These are phyloP conservation scores for Colletotrichum sp. DNA, from an alignment of 2,329 filamentous ascomycete species.

Conservation along the genomic window DNA sequence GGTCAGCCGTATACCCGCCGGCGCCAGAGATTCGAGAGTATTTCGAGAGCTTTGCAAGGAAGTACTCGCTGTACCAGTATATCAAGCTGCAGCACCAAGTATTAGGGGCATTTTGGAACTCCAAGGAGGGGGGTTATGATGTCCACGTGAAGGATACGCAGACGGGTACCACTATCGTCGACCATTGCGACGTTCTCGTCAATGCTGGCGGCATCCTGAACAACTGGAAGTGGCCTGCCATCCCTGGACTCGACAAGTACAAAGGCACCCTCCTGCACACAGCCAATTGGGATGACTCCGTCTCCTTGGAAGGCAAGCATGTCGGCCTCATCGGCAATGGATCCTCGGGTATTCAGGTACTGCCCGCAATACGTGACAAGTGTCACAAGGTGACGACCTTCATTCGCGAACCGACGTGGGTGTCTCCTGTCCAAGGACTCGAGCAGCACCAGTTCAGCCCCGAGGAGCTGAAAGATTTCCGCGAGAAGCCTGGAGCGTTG, in stretches of 20 bases:
- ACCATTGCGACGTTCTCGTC: constrained; percentile 52
- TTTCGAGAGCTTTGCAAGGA: constrained; percentile 46
- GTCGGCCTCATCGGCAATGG: constrained; percentile 51
- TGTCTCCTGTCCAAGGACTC: constrained; percentile 47
- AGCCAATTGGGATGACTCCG: constrained; percentile 54
- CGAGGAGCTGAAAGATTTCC: constrained; percentile 45
- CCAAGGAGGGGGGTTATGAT: constrained; percentile 36
- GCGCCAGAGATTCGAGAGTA: constrained; percentile 50
- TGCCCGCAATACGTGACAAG: constrained; percentile 49
- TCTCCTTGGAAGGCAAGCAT: constrained; percentile 40
- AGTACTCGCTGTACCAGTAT: constrained; percentile 41
- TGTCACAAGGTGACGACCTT: constrained; percentile 52
- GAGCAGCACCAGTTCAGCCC: constrained; percentile 46
- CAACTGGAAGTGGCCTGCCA: constrained; percentile 59
- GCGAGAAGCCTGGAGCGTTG: constrained; percentile 40
- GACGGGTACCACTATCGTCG: constrained; percentile 31
- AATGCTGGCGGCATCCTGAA: constrained; percentile 54
- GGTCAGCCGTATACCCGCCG: constrained; percentile 53
- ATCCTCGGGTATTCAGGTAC: constrained; percentile 50
- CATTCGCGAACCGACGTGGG: constrained; percentile 56
- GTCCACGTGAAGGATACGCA: constrained; percentile 36
- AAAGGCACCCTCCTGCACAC: constrained; percentile 57
- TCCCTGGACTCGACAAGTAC: constrained; percentile 50
- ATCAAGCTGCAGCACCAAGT: constrained; percentile 29
- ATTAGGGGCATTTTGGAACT: constrained; percentile 38